phyloP scores from a whole-genome alignment of 345 rosid species.

The Boechera divaricarpa region DNA sequence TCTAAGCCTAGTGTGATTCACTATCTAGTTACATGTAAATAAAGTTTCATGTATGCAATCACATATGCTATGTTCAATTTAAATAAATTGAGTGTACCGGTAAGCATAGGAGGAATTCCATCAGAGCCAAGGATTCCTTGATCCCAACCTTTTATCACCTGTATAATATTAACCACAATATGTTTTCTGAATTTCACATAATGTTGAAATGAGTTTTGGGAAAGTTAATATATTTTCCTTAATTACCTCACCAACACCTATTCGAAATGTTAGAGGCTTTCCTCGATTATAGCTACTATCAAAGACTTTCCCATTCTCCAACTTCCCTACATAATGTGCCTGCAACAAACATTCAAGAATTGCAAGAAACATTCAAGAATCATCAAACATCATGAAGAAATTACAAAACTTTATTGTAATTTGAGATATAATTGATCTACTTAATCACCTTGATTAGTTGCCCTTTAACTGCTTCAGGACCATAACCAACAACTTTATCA shows the following conservation, averaged over 20 bases:
- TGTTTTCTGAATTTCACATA: not conserved
- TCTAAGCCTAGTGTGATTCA: not conserved
- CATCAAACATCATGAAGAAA: slow-evolving; percentile 13
- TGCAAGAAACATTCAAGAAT: slow-evolving; percentile 28
- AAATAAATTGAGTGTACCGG: slow-evolving; percentile 54
- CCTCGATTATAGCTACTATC: slow-evolving; percentile 95
- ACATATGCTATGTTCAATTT: not conserved
- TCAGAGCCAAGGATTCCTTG: slow-evolving; percentile 85
- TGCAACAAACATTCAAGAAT: slow-evolving; percentile 32
- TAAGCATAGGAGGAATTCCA: slow-evolving; percentile 89
- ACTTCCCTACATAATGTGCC: slow-evolving; percentile 90
- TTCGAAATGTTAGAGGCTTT: slow-evolving; percentile 76
- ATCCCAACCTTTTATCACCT: slow-evolving; percentile 97
- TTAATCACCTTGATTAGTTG: slow-evolving; percentile 78
- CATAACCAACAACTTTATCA: slow-evolving; percentile 76
- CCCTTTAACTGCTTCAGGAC: slow-evolving; percentile 80
- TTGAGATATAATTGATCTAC: not conserved
- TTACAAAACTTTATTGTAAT: not conserved
- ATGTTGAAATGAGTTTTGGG: not conserved
- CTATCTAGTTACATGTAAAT: not conserved
- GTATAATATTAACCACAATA: slow-evolving; percentile 5
- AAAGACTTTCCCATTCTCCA: slow-evolving; percentile 83
- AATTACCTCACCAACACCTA: slow-evolving; percentile 91
- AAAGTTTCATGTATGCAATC: not conserved
- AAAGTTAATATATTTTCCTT: not conserved